Evolutionary conservation across 768 basidiomycete species (phyloP).

Genomic region (Mycena vitilis): DNA sequence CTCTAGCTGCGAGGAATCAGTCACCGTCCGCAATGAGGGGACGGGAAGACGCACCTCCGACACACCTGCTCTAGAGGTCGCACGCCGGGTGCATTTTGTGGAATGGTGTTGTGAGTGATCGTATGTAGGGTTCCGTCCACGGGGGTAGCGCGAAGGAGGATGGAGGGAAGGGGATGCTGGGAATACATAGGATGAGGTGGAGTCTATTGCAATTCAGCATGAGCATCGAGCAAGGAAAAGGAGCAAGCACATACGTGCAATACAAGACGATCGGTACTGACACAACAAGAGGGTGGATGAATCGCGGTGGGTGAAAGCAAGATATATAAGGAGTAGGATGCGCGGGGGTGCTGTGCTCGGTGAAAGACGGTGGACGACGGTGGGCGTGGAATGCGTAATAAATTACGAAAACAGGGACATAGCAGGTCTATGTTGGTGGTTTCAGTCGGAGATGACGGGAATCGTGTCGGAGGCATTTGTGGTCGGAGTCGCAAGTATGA

Average conservation of each 20-base stretch:
- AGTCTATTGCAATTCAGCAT: neutral
- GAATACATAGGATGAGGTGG: neutral
- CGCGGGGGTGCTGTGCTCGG: too few species aligned
- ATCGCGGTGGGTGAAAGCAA: neutral
- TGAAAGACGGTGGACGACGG: neutral
- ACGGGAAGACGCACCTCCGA: neutral
- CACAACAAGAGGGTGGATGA: neutral
- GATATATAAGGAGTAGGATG: neutral
- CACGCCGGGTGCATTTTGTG: conserved; percentile 35
- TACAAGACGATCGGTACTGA: conserved; percentile 5
- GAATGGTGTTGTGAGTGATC: conserved; percentile 2
- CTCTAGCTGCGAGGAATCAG: conserved; percentile 1
- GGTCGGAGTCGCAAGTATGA: neutral
- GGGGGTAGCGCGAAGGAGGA: neutral
- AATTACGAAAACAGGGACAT: neutral
- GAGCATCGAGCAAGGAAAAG: too few species aligned
- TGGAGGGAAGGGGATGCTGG: neutral
- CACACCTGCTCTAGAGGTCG: conserved; percentile 28
- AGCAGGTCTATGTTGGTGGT: neutral
- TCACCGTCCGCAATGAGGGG: neutral
- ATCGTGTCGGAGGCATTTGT: too few species aligned
- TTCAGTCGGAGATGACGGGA: neutral
- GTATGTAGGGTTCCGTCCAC: conserved; percentile 2
- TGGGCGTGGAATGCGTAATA: conserved; percentile 6
- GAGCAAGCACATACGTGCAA: conserved; percentile 2